A percentile compares a stretch with the other conserved stretches of the same genome.
These are phyloP conservation scores for Talaromyces albobiverticillius DNA, from an alignment of 2,329 filamentous ascomycete genomes.

Conservation along the genomic window DNA sequence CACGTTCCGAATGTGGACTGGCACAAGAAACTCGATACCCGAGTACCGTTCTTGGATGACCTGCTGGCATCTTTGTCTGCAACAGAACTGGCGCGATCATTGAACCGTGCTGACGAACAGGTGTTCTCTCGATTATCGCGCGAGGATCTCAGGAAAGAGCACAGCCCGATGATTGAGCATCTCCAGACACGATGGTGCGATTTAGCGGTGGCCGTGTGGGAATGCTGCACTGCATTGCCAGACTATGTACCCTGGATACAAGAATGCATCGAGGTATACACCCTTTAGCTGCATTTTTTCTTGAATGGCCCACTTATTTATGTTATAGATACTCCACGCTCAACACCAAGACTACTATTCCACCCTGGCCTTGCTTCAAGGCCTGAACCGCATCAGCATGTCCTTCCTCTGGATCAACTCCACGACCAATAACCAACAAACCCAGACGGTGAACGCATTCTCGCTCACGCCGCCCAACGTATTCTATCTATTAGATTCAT, in stretches of 20 bases:
- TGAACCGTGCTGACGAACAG: constrained; percentile 29
- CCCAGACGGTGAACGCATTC: constrained; percentile 21
- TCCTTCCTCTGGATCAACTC: constrained; percentile 20
- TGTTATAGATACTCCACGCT: too few relatives aligned
- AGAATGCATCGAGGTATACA: constrained; percentile 35
- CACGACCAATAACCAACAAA: constrained; percentile 9
- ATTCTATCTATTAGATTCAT: constrained; percentile 26
- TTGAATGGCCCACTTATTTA: too few relatives aligned
- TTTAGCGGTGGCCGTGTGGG: constrained; percentile 33
- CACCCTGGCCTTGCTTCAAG: constrained; percentile 33
- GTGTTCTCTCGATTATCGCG: constrained; percentile 28
- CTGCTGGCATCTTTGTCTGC: constrained; percentile 30
- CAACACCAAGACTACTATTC: constrained; percentile 35
- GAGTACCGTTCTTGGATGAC: constrained; percentile 33
- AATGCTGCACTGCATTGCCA: constrained; percentile 37
- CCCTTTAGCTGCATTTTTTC: too few relatives aligned
- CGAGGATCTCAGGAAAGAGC: constrained; percentile 21
- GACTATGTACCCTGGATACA: constrained; percentile 30
- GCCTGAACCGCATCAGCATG: constrained; percentile 33
- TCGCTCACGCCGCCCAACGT: constrained; percentile 24
- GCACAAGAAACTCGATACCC: constrained; percentile 30
- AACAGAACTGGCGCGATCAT: constrained; percentile 29
- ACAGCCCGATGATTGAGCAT: constrained; percentile 21
- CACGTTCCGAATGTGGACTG: constrained; percentile 34
- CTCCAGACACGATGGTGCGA: constrained; percentile 30